Base-by-base conservation (phyloP, 257 asterid species). In the Nemophila menziesii region DNA sequence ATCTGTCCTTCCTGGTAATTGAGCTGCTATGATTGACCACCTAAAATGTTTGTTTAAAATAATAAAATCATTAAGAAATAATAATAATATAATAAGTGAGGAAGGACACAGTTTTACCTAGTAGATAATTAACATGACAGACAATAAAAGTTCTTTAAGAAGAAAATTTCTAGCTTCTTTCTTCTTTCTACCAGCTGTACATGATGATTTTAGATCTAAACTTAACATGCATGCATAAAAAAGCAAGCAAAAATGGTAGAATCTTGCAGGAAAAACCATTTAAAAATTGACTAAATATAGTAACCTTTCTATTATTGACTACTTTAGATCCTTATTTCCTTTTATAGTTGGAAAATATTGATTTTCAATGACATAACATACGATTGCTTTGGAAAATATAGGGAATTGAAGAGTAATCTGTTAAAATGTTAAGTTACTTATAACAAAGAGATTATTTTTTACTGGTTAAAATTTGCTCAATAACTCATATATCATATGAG, bases 11-110 rank as follows among this genome's bases (percentile, higher is more conserved):
- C 94, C 92, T 5, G 92, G 86, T 51, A 79, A 63, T 55, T 83
- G 92, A 0, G 68, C 78, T 15, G 92, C 94, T 47, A 83, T 83
- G 37, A 83, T 64, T 22, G 94, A 76, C 94, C 92, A 83, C 74
- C 89, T 82, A 67, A 9, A 8, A 11, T 19, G 16, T 40, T 48
- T 22, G 26, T n/a, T n/a, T 41, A 48, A 20, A 24, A 48, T 9
- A 8, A 40, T 12, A 23, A 2, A 44, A 38, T 17, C 23, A 19
- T 12, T 12, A 41, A 16, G 6, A n/a, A n/a, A n/a, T n/a, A n/a
- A n/a, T n/a, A n/a, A 36, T 15, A 36, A 36, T 2, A 36, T 3
- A 36, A 36, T 6, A 36, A 36, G 40, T 3, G 10, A 26, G 33
- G 10, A 26, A 26, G 33, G 10, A 26, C 5, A 26, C 10, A 4